A percentile compares a stretch with the other conserved stretches of the same genome.
Conservation (phyloP, 148 eudicot genomes). For the Rhododendron henanense region DNA sequence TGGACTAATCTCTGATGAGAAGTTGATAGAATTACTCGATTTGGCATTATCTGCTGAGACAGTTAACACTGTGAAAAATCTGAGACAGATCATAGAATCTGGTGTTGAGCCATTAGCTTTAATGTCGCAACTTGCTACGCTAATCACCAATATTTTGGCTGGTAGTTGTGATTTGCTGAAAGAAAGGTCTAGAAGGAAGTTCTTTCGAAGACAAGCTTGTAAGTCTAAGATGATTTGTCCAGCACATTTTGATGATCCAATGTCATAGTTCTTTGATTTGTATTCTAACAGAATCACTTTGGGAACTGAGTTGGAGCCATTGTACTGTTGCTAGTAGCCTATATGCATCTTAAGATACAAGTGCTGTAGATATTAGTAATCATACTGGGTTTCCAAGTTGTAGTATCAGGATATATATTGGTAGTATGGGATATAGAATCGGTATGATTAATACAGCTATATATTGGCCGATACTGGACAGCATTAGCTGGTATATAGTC, state of each 20-base stretch:
- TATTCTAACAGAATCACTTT: not conserved
- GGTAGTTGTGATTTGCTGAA: slow-evolving; percentile 65
- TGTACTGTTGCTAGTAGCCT: not conserved
- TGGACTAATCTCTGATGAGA: slow-evolving; percentile 91
- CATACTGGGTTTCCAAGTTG: not conserved
- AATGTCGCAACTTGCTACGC: slow-evolving; percentile 96
- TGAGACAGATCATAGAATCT: slow-evolving; percentile 86
- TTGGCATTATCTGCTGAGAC: slow-evolving; percentile 95
- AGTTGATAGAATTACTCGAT: slow-evolving; percentile 88
- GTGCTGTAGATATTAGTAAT: not conserved
- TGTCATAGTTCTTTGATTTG: not conserved
- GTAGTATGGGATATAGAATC: not conserved
- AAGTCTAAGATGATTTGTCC: slow-evolving; percentile 21
- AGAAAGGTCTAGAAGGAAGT: slow-evolving; percentile 65
- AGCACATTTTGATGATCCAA: not conserved
- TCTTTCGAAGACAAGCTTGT: slow-evolving; percentile 74
- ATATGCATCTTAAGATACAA: not conserved
- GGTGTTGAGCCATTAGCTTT: slow-evolving; percentile 91
- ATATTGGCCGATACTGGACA: too few species aligned
- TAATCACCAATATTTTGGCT: slow-evolving; percentile 88
- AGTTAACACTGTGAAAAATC: slow-evolving; percentile 76
- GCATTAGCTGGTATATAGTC: too few species aligned
- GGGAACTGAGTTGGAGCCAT: not conserved
- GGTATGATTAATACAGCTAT: too few species aligned
- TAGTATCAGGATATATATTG: not conserved